Evolutionary conservation across 2,329 filamentous ascomycete species (phyloP).

Genomic region (Calonectria fujianensis): DNA sequence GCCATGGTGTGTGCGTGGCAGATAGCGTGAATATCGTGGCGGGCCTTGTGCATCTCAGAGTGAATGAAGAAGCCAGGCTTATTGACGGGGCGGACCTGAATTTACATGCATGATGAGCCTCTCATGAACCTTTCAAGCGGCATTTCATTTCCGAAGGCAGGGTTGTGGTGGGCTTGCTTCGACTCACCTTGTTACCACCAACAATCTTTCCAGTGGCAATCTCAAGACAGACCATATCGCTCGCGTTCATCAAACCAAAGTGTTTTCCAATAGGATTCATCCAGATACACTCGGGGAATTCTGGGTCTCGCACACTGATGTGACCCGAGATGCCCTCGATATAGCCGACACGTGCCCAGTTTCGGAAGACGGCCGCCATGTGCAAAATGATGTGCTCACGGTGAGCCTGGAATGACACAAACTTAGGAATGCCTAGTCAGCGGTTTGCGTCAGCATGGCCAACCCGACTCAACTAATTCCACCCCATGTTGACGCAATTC

Average conservation of each 20-base stretch:
- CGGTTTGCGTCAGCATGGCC: slow-evolving; percentile 11
- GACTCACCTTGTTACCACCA: slow-evolving; percentile 32
- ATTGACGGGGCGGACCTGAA: slow-evolving; percentile 72
- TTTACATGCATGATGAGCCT: slow-evolving; percentile 18
- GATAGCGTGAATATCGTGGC: slow-evolving; percentile 79
- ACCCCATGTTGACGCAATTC: slow-evolving; percentile 8
- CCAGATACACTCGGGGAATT: slow-evolving; percentile 37
- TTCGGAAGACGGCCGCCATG: slow-evolving; percentile 34
- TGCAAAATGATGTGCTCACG: slow-evolving; percentile 32
- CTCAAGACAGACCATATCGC: slow-evolving; percentile 41
- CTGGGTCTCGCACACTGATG: slow-evolving; percentile 38
- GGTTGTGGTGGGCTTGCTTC: not conserved
- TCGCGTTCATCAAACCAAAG: slow-evolving; percentile 34
- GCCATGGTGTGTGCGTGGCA: slow-evolving; percentile 81
- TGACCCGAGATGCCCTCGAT: slow-evolving; percentile 40
- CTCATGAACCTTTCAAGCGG: not conserved
- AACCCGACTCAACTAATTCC: not conserved
- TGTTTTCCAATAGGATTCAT: slow-evolving; percentile 41
- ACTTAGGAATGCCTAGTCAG: slow-evolving; percentile 32
- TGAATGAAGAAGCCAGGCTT: slow-evolving; percentile 83
- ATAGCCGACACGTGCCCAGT: slow-evolving; percentile 37
- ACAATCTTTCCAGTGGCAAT: slow-evolving; percentile 36
- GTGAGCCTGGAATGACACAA: slow-evolving; percentile 32
- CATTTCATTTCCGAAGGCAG: slow-evolving; percentile 35
- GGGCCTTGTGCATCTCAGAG: slow-evolving; percentile 79